Evolutionary conservation across 768 basidiomycete species (phyloP), one percentile per base, ranked within the genome.

Genomic region (Auricularia sp.): DNA sequence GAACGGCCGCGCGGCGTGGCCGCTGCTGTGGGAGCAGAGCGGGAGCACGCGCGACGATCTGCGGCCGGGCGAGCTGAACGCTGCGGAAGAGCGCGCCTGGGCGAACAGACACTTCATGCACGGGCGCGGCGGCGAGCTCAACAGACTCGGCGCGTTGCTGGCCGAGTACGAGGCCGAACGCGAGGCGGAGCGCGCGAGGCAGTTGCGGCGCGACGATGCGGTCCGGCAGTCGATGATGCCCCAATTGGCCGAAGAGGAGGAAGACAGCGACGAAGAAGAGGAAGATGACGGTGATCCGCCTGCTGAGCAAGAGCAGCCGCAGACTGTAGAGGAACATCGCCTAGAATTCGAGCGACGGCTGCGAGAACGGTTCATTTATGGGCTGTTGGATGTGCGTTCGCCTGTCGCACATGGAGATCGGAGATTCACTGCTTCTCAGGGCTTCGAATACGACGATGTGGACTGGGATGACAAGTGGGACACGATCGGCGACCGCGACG

Each of bases 391-490:
- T 73, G 90, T 85, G 75, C 74, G 85, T 75, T 7, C 16, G 8
- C 18, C 44, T 33, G 14, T 8, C 8, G 47, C 47, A 2, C 47
- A 6, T 61, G 65, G 35, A 8, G 39, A 54, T 33, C 35, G 61
- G 16, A 16, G 8, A 4, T 62, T 42, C 24, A 37, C 63, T 2
- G 37, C 56, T 63, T 37, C 64, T 29, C 71, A 92, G 89, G 78
- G 80, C 3, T 81, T 86, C 37, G 82, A 90, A 68, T 92, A 92
- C 65, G 87, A 88, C 66, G 71, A 72, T 62, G 81, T 88, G 8
- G 90, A 92, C 71, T 92, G 90, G 89, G 83, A 85, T 69, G 90
- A 92, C 64, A 77, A 77, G 47, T 81, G 87, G 75, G 88, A 88
- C 69, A 73, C 67, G 24, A 82, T 84, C 21, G 77, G 81, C 65